phyloP scores from a whole-genome alignment of 2,329 filamentous ascomycete species.

The Huntiella abstrusa region DNA sequence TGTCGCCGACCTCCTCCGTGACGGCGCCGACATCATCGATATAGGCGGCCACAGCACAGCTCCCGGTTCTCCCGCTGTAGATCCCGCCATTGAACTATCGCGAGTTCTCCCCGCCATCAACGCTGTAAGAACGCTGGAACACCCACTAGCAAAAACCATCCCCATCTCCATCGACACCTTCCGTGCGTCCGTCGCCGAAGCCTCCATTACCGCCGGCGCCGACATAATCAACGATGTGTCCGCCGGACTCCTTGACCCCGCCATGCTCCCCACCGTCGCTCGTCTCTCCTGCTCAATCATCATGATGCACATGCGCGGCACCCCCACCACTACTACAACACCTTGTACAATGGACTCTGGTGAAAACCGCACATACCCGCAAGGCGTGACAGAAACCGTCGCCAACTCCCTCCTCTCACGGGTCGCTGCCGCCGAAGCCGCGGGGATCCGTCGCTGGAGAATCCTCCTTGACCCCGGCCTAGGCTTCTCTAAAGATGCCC shows the following conservation, averaged over 20 bases:
- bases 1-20: conserved; percentile 43
- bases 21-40: conserved; percentile 71
- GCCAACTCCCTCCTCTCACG: conserved; percentile 49
- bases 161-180: conserved; percentile 87
- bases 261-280: conserved; percentile 69
- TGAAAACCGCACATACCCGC: conserved; percentile 44
- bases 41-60: conserved; percentile 87
- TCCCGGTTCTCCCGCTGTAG: conserved; percentile 51
- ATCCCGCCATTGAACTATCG: conserved; percentile 51
- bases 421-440: conserved; percentile 54
- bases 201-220: conserved; percentile 58
- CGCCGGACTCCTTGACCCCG: conserved; percentile 55
- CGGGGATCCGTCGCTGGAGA: conserved; percentile 78
- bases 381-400: conserved; percentile 46
- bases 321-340: conserved; percentile 19
- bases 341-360: conserved; percentile 51
- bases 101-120: conserved; percentile 66
- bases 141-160: conserved; percentile 42
- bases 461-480: conserved; percentile 88
- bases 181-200: conserved; percentile 61
- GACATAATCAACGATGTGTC: conserved; percentile 94
- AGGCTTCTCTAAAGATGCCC: conserved; percentile 72
- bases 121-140: conserved; percentile 38
- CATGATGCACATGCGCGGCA: conserved; percentile 85
- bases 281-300: conserved; percentile 58